phyloP scores from a whole-genome alignment of 345 rosid genomes.

The Eucalyptus marginata region DNA sequence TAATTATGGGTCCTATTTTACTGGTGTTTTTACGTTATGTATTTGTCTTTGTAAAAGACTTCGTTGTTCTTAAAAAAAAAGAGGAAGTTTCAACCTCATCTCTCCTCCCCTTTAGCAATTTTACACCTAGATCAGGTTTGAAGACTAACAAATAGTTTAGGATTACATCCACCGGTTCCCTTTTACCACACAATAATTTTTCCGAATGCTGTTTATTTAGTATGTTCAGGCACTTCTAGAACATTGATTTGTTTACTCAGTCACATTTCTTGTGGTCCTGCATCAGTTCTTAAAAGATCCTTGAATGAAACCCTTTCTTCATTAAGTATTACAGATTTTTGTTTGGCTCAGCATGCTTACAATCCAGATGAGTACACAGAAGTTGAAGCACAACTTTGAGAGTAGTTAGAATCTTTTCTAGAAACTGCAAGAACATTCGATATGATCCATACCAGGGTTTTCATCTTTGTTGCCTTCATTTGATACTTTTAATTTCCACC shows the following conservation, averaged over 20 bases:
- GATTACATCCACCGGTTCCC: neutral
- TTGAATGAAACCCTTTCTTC: neutral
- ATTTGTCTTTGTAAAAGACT: no score
- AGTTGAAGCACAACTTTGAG: constrained; percentile 73
- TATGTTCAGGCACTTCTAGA: neutral
- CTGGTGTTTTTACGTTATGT: no score
- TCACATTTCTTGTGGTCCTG: neutral
- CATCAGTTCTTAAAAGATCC: neutral
- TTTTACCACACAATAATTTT: neutral
- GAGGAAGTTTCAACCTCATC: no score
- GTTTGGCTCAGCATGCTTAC: constrained; percentile 57
- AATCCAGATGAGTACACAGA: constrained; percentile 85
- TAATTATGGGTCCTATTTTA: no score
- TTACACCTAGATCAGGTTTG: neutral
- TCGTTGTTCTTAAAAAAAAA: no score
- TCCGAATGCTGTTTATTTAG: neutral
- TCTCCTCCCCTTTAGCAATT: no score
- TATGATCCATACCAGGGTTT: constrained; percentile 76
- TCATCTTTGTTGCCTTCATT: neutral
- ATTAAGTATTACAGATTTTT: neutral
- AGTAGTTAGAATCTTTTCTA: constrained; percentile 75
- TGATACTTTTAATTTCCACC: neutral
- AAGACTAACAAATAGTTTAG: no score
- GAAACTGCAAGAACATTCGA: constrained; percentile 94
- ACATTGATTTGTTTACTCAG: neutral